Evolutionary conservation across 495 filamentous ascomycete species (phyloP), one percentile per base, ranked within the genome.

Genomic region (Bacidia rubella): DNA sequence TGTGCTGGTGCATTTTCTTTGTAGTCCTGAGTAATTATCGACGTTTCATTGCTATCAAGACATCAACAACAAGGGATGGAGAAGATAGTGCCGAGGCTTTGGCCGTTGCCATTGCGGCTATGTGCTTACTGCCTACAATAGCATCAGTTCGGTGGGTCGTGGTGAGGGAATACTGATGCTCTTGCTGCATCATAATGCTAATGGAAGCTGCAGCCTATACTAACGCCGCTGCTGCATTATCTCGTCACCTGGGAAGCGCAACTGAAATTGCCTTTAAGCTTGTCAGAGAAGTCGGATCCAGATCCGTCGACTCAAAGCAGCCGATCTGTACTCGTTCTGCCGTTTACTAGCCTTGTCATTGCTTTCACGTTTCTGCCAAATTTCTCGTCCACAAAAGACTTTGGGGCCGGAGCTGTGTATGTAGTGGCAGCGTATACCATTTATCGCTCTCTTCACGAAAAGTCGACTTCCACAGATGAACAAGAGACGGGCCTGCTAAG

Each of bases 201-300:
- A 42, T 35, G 38, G 38, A 24, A 43, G 20, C 32, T n/a, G 17
- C 24, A 42, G 49, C 49, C 41, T 52, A 29, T 52, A 24, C 49
- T 42, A 26, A 20, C 7, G 19, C 49, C 49, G 15, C 41, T 20
- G 23, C 41, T 44, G 9, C 17, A 17, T 20, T 20, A 17, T 5
- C 20, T 44, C 41, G 5, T 44, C 7, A 9, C 7, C 9, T 5
- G 20, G 7, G 41, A 44, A 5, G 9, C 41, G 19, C 5, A 17
- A 9, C 20, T 44, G 20, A 20, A 17, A n/a, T 20, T 22, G 19
- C 41, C 41, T 5, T 9, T 44, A 9, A 44, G 19, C 17, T 5
- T 5, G 5, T 5, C 41, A 44, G 41, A 44, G 17, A 44, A 44
- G 12, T 17, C 12, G 17, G 41, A 5, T 44, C 17, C 20, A 9